These are phyloP conservation scores for Penicillium fuscoglaucum DNA, from an alignment of 2,329 filamentous ascomycete species.

Conservation along the genomic window DNA sequence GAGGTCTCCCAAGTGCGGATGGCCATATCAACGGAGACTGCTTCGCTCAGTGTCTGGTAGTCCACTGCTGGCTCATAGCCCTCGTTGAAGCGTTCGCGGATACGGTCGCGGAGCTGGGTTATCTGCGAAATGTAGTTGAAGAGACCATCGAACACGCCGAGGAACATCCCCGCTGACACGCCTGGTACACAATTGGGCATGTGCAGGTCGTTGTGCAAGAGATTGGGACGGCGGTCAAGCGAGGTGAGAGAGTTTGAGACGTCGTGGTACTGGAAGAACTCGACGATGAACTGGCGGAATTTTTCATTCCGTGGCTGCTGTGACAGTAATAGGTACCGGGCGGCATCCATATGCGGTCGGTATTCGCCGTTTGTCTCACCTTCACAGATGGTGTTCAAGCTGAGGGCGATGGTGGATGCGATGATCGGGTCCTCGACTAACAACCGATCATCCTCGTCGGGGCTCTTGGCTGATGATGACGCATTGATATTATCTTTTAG, in stretches of 20 bases:
- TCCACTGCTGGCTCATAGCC: conserved; percentile 68
- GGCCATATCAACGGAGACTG: conserved; percentile 71
- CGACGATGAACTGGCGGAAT: conserved; percentile 69
- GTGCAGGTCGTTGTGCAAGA: conserved; percentile 54
- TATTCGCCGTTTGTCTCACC: conserved; percentile 68
- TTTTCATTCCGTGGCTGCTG: conserved; percentile 63
- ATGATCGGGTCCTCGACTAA: conserved; percentile 60
- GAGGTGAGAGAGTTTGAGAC: conserved; percentile 60
- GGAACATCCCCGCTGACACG: conserved; percentile 59
- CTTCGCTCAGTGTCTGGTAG: conserved; percentile 70
- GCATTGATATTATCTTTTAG: conserved; percentile 43
- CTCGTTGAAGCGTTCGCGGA: conserved; percentile 65
- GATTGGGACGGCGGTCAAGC: conserved; percentile 54
- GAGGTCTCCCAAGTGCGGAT: conserved; percentile 73
- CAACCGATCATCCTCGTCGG: conserved; percentile 34
- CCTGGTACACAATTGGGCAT: conserved; percentile 57
- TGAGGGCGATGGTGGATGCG: conserved; percentile 60
- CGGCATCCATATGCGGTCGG: conserved; percentile 74
- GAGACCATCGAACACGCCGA: conserved; percentile 80
- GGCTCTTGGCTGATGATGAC: conserved; percentile 22
- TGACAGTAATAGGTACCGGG: conserved; percentile 67
- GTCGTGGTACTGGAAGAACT: conserved; percentile 83
- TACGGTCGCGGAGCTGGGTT: conserved; percentile 71
- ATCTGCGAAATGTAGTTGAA: conserved; percentile 78
- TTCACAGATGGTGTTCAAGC: conserved; percentile 61